Percentiles rank a stretch among this genome's conserved stretches.
phyloP scores from a whole-genome alignment of 1,284 basidiomycete species.

The Jaminaea rosea region DNA sequence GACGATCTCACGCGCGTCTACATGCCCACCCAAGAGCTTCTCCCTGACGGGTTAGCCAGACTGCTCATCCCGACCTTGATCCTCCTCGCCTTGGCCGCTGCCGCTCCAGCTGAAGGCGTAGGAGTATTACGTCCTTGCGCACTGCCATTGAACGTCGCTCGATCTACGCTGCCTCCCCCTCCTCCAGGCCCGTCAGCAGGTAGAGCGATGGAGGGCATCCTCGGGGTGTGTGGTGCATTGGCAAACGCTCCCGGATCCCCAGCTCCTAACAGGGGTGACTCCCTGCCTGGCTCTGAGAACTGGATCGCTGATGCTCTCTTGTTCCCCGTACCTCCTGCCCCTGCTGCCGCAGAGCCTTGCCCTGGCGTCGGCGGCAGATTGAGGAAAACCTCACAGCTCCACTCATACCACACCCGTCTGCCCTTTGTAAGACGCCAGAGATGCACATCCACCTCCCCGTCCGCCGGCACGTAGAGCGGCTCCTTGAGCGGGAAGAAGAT shows the following conservation, averaged over 20 bases:
- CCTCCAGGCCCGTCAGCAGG: not conserved
- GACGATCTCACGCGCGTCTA: conserved; percentile 36
- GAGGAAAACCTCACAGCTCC: conserved; percentile 86
- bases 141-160: not conserved
- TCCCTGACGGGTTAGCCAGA: conserved; percentile 79
- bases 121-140: not conserved
- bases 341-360: conserved; percentile 6
- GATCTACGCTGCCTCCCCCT: not conserved
- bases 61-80: conserved; percentile 86
- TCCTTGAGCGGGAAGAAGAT: conserved; percentile 80
- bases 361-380: conserved; percentile 46
- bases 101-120: not conserved
- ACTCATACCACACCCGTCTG: conserved; percentile 94
- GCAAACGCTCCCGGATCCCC: conserved; percentile 16
- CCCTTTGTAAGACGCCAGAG: conserved; percentile 78
- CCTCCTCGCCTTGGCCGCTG: conserved; percentile 28
- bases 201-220: conserved; percentile 21
- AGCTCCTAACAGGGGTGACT: not conserved
- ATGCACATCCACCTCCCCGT: conserved; percentile 81
- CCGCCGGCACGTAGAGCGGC: conserved; percentile 82
- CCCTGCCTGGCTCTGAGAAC: not conserved
- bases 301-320: not conserved
- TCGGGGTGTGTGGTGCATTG: conserved; percentile 38
- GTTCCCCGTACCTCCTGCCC: not conserved
- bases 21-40: conserved; percentile 84